Evolutionary conservation across 140 eudicot species (phyloP).

Genomic region (Cichorium intybus): DNA sequence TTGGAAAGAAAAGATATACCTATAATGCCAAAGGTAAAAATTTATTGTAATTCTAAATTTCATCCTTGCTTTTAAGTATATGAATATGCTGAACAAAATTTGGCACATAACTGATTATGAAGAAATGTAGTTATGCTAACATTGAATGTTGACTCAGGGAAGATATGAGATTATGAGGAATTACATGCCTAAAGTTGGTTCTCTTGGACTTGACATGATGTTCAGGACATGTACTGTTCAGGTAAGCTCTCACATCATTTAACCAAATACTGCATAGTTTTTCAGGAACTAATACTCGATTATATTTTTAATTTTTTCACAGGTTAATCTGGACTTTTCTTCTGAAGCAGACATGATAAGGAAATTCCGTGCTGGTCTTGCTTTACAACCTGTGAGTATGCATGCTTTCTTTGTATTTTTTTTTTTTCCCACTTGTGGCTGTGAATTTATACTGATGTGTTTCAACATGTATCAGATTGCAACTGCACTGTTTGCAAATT

Average conservation of each 20-base stretch:
- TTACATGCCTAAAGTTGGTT: conserved; percentile 97
- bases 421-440: conserved; percentile 8
- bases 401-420: conserved; percentile 14
- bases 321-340: conserved; percentile 94
- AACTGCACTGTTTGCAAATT: conserved; percentile 91
- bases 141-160: conserved; percentile 59
- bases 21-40: conserved; percentile 88
- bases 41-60: neutral
- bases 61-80: neutral
- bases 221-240: conserved; percentile 96
- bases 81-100: neutral
- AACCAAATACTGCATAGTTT: neutral
- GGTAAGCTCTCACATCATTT: conserved; percentile 41
- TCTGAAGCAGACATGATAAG: conserved; percentile 99
- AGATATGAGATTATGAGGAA: conserved; percentile 89
- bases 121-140: conserved; percentile 19
- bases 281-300: neutral
- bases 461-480: conserved; percentile 67
- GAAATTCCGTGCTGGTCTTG: conserved; percentile 98
- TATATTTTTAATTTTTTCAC: neutral
- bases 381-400: conserved; percentile 87
- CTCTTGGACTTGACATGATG: conserved; percentile 99
- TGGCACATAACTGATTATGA: too few relatives aligned
- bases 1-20: conserved; percentile 89
- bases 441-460: conserved; percentile 2